These are phyloP conservation scores for Vitis rupestris DNA, from an alignment of 164 flowering plant genomes.

Conservation along the genomic window DNA sequence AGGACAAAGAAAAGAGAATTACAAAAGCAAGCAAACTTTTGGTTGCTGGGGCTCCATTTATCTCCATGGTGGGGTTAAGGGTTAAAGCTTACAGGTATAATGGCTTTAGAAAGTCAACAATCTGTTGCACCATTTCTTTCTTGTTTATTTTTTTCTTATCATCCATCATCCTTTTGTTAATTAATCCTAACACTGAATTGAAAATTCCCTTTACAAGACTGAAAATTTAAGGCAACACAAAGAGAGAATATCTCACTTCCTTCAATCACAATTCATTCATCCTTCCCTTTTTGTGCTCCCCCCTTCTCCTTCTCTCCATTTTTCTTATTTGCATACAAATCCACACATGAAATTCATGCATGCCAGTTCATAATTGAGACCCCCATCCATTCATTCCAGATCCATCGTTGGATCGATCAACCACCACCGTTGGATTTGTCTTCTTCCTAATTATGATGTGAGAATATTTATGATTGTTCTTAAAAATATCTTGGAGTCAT, in stretches of 20 bases:
- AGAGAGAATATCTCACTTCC: neutral
- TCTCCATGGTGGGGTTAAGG: neutral
- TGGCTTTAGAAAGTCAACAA: constrained; percentile 5
- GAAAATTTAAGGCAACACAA: constrained; percentile 10
- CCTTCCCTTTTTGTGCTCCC: neutral
- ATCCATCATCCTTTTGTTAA: neutral
- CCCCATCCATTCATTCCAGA: no score
- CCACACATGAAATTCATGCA: neutral
- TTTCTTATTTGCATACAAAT: neutral
- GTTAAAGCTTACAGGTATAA: neutral
- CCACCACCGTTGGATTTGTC: no score
- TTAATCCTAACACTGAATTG: neutral
- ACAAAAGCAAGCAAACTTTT: no score
- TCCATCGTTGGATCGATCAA: no score
- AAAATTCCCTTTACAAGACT: neutral
- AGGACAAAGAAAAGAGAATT: no score
- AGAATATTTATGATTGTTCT: constrained; percentile 1
- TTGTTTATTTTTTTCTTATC: neutral
- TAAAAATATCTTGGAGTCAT: constrained; percentile 9
- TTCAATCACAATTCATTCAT: constrained; percentile 13
- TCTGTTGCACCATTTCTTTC: constrained; percentile 11
- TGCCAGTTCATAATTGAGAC: no score
- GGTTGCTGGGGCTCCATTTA: neutral
- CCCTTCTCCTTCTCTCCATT: neutral
- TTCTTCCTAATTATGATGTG: neutral